Base-by-base conservation (phyloP, 2,329 filamentous ascomycete species). In the Sporothrix luriei region DNA sequence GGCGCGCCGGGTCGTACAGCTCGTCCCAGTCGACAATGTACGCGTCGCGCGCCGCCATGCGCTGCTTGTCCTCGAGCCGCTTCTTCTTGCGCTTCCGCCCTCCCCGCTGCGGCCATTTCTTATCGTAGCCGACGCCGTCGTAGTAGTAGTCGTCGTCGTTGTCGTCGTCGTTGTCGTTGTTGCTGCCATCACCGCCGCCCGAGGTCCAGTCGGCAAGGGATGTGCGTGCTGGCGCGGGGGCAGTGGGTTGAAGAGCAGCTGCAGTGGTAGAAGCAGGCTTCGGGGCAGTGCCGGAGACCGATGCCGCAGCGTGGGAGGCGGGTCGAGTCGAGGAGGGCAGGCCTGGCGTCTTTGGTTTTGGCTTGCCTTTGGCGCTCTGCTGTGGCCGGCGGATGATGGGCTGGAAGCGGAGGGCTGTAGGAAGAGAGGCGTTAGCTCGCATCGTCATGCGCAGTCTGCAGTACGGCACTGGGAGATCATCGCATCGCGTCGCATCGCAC, bases 161-260 rank as follows among this genome's bases (percentile, higher is more conserved):
- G n/a, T 21, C n/a, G 21, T 43, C 66, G 9, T 10, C 62, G 46
- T 38, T 57, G 33, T 51, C 46, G 21, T 26, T 68, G 19, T 21
- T n/a, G n/a, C 33, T 54, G 14, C 14, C 89, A 1, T 87, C 88
- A 2, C 86, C 87, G 0, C n/a, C 89, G 1, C 87, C 88, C 2
- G 86, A 86, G 0, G 89, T 87, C 91, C 93, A 97, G 79, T 97
- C 92, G 52, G 91, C 91, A 55, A 96, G 83, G 0, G 87, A 91
- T 83, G 82, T 29, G 82, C 73, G 71, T 10, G 73, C 67, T 21
- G 75, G 57, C n/a, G 77, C 71, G 40, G 73, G 72, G 24, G 77
- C 66, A 14, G 75, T 69, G 14, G 73, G n/a, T n/a, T n/a, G n/a
- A n/a, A n/a, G 64, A 26, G 14, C 43, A 4, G 13, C 14, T 14